A percentile compares a stretch with the other conserved stretches of the same genome.
Conservation (phyloP, 495 filamentous ascomycete genomes). For the Aspergillus egyptiacus region DNA sequence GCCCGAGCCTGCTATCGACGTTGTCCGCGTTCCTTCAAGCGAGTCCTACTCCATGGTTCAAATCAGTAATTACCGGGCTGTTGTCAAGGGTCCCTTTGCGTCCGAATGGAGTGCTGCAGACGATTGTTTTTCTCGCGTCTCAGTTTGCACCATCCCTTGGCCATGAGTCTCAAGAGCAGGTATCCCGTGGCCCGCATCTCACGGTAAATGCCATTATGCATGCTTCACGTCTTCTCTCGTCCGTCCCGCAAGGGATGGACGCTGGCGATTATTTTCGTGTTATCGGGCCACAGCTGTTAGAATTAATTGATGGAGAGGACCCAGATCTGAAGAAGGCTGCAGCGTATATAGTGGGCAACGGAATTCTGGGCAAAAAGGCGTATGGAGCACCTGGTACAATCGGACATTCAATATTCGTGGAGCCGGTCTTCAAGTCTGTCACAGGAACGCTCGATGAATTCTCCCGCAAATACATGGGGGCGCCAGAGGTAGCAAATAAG, state of each 20-base stretch:
- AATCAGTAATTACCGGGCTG: conserved; percentile 41
- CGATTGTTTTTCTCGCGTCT: conserved; percentile 63
- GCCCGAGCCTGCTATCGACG: conserved; percentile 38
- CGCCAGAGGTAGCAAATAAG: neutral
- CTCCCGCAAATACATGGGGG: conserved; percentile 23
- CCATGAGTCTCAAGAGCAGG: conserved; percentile 29
- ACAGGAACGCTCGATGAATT: conserved; percentile 44
- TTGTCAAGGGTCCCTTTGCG: conserved; percentile 63
- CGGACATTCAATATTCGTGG: conserved; percentile 63
- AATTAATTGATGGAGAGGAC: conserved; percentile 59
- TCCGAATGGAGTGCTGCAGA: conserved; percentile 57
- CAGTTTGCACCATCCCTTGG: conserved; percentile 47
- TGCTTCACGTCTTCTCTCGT: conserved; percentile 56
- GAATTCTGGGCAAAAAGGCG: conserved; percentile 60
- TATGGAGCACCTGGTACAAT: conserved; percentile 63
- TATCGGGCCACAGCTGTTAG: conserved; percentile 61
- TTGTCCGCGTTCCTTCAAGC: conserved; percentile 44
- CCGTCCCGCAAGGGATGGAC: conserved; percentile 53
- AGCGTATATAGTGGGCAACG: conserved; percentile 67
- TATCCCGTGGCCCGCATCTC: conserved; percentile 53
- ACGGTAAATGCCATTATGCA: conserved; percentile 68
- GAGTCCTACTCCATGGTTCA: conserved; percentile 43
- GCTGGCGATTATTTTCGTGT: conserved; percentile 54
- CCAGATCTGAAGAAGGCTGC: conserved; percentile 60
- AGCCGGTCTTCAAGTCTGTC: conserved; percentile 58